phyloP scores from a whole-genome alignment of 1,139 yeast genomes.

The Saccharomyces pastorianus region DNA sequence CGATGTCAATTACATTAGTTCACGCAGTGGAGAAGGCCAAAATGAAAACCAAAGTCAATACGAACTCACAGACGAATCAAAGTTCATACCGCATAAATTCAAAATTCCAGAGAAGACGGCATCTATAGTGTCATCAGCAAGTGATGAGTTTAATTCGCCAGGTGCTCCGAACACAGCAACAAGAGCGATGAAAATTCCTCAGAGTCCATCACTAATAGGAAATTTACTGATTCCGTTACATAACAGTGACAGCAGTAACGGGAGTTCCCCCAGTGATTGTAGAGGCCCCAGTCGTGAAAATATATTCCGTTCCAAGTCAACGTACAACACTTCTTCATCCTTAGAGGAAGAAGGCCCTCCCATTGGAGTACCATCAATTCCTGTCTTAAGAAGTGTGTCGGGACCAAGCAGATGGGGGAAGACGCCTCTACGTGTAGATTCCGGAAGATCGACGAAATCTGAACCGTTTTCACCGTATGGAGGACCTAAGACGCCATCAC shows the following conservation, averaged over 20 bases:
- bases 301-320: background rate
- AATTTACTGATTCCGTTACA: constrained; percentile 7
- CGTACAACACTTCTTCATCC: background rate
- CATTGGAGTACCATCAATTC: constrained; percentile 4
- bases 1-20: constrained; percentile 1
- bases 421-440: constrained; percentile 2
- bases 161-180: background rate
- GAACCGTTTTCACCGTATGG: background rate
- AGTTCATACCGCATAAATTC: constrained; percentile 8
- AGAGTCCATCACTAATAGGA: constrained; percentile 13
- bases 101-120: constrained; percentile 9
- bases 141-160: background rate
- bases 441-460: constrained; percentile 1
- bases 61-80: background rate
- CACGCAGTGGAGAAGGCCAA: background rate
- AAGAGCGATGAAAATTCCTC: background rate
- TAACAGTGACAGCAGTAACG: background rate
- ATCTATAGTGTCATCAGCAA: constrained; percentile 6
- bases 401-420: constrained; percentile 11
- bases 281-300: background rate
- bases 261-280: background rate
- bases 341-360: background rate
- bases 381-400: constrained; percentile 8
- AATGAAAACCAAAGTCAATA: background rate
- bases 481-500: background rate